Evolutionary conservation across 495 filamentous ascomycete species (phyloP), one percentile per base, ranked within the genome.

Genomic region (Annulohypoxylon stygium): DNA sequence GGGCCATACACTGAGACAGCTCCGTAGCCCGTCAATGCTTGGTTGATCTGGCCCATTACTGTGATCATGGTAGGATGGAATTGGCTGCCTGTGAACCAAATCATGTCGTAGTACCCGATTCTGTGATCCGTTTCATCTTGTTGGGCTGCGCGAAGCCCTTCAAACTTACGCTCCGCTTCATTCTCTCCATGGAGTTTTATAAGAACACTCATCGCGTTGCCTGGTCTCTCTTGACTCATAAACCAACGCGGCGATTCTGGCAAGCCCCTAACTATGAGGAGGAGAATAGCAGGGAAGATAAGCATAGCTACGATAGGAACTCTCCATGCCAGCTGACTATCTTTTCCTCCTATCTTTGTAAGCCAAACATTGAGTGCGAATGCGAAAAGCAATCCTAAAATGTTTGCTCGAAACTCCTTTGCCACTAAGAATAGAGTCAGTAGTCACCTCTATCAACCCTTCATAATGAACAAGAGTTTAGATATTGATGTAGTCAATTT

Each of bases 1-100:
- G 86, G 86, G 14, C 87, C 87, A 65, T 89, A 89, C 4, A 89
- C 87, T 18, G 84, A 87, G 20, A 89, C 83, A 0, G 87, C 87
- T 14, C 86, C 84, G 65, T 86, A 87, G 9, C 86, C 85, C 0
- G 85, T 87, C 65, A 88, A 76, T 3, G 86, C 87, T 75, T 89
- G 87, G 70, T 87, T 86, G 75, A 88, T 74, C 72, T 89, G 86
- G 12, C 86, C 86, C 86, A 89, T 88, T 16, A 88, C 77, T 0
- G 84, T 87, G 37, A 89, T 80, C 67, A 86, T 77, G 0, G 85
- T 86, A 1, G 86, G 85, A 64, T 88, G 87, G 63, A 86, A 88
- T 54, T 81, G 81, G 11, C 74, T 83, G 65, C 74, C 79, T n/a
- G 55, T 78, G 58, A 67, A 78, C 41, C 70, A 81, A 58, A 81